Percentiles rank a stretch among this genome's conserved stretches.
Conservation (phyloP, 192 early-diverging fungal genomes). For the Pilobolus umbonatus region DNA sequence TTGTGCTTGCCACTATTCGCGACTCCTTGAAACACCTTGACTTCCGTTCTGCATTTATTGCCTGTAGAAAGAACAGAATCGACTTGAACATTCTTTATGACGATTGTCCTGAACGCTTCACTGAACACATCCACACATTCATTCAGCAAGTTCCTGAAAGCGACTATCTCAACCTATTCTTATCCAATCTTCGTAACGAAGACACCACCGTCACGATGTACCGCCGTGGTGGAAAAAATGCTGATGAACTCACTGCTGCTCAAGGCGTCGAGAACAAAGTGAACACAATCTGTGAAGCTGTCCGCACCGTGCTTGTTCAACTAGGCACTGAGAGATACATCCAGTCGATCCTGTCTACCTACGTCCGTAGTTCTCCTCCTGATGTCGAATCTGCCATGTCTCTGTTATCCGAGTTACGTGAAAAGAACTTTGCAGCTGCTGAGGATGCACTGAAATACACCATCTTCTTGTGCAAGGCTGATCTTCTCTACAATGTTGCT, state of each 20-base stretch:
- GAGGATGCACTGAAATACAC: constrained; percentile 87
- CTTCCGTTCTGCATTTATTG: constrained; percentile 74
- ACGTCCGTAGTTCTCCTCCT: constrained; percentile 75
- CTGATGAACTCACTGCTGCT: background rate
- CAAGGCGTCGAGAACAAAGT: constrained; percentile 55
- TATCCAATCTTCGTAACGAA: constrained; percentile 75
- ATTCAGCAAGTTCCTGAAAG: constrained; percentile 71
- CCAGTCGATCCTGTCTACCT: constrained; percentile 79
- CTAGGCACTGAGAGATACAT: constrained; percentile 55
- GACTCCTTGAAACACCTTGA: constrained; percentile 54
- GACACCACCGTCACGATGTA: constrained; percentile 86
- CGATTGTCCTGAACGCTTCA: constrained; percentile 65
- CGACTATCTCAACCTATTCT: constrained; percentile 88
- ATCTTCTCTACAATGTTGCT: constrained; percentile 85
- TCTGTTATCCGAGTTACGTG: constrained; percentile 47
- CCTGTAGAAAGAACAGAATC: constrained; percentile 86
- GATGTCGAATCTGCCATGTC: constrained; percentile 76
- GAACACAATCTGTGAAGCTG: constrained; percentile 64
- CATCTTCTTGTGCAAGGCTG: constrained; percentile 87
- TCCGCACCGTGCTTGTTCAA: constrained; percentile 57
- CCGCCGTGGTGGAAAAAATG: constrained; percentile 22
- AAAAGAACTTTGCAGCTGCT: constrained; percentile 53
- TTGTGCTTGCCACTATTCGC: constrained; percentile 74
- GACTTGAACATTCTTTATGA: constrained; percentile 92
- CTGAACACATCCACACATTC: constrained; percentile 63